Percentiles rank a stretch among this genome's conserved stretches.
Conservation (phyloP, 148 eudicot genomes). For the Camellia sinensis region DNA sequence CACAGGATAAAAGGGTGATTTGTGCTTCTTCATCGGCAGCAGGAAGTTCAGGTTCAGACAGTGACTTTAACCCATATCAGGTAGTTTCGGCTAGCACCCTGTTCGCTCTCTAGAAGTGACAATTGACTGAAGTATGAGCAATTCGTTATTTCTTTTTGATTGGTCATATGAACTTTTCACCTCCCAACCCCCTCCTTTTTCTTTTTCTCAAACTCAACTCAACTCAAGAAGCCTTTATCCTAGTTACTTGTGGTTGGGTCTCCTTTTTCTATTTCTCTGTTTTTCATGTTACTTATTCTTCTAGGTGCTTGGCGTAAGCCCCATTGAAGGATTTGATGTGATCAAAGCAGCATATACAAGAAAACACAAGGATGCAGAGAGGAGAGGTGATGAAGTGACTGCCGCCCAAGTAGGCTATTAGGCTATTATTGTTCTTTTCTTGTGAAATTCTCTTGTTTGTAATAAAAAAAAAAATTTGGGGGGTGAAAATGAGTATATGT, state of each 20-base stretch:
- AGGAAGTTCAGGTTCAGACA: conserved; percentile 62
- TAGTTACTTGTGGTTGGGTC: too few relatives aligned
- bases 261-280: background rate
- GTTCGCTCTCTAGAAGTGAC: background rate
- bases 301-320: conserved; percentile 86
- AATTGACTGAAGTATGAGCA: background rate
- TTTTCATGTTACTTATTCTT: background rate
- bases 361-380: conserved; percentile 85
- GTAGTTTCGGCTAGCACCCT: conserved; percentile 23
- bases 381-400: conserved; percentile 77
- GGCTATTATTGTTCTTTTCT: background rate
- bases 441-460: background rate
- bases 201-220: background rate
- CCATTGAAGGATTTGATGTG: conserved; percentile 80
- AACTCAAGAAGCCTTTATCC: too few relatives aligned
- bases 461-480: too few relatives aligned
- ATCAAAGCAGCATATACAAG: conserved; percentile 68
- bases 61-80: conserved; percentile 71
- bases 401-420: conserved; percentile 46
- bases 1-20: conserved; percentile 30
- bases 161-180: background rate
- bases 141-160: background rate
- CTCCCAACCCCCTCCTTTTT: background rate
- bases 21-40: conserved; percentile 78
- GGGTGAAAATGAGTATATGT: background rate